phyloP scores from a whole-genome alignment of 257 asterid genomes.

The Orobanche coerulescens region DNA sequence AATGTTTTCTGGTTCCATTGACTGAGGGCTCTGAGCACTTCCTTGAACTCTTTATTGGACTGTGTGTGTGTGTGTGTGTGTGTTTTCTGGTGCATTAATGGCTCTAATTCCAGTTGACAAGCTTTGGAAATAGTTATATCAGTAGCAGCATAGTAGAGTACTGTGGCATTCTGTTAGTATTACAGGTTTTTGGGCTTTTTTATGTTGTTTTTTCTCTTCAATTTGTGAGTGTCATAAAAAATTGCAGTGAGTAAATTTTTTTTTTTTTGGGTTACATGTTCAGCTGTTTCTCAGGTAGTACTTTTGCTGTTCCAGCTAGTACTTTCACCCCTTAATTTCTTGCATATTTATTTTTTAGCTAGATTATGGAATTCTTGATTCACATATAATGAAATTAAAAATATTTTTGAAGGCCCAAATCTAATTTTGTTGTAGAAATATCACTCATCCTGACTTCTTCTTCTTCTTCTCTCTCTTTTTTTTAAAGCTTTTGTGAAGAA shows the following conservation, averaged over 20 bases:
- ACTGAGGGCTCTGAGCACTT: conserved; percentile 31
- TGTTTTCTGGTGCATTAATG: conserved; percentile 33
- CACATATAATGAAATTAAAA: background rate
- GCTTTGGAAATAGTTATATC: conserved; percentile 35
- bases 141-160: conserved; percentile 21
- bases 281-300: conserved; percentile 22
- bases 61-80: conserved; percentile 7
- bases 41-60: conserved; percentile 34
- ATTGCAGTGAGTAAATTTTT: conserved; percentile 15
- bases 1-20: conserved; percentile 35
- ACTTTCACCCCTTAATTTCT: no score
- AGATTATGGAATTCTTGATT: conserved; percentile 3
- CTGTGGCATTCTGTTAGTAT: conserved; percentile 29
- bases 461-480: conserved; percentile 1
- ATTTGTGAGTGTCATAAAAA: conserved; percentile 12
- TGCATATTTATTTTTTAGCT: background rate
- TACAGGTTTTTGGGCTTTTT: conserved; percentile 26
- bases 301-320: conserved; percentile 18
- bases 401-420: background rate
- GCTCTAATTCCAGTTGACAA: conserved; percentile 38
- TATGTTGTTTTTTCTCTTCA: conserved; percentile 30
- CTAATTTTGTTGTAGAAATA: conserved; percentile 12
- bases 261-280: conserved; percentile 17
- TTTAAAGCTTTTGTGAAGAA: conserved; percentile 13
- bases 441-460: background rate